Base-by-base conservation (phyloP, 371 early-diverging fungal species). In the Rhizopus arrhizus region DNA sequence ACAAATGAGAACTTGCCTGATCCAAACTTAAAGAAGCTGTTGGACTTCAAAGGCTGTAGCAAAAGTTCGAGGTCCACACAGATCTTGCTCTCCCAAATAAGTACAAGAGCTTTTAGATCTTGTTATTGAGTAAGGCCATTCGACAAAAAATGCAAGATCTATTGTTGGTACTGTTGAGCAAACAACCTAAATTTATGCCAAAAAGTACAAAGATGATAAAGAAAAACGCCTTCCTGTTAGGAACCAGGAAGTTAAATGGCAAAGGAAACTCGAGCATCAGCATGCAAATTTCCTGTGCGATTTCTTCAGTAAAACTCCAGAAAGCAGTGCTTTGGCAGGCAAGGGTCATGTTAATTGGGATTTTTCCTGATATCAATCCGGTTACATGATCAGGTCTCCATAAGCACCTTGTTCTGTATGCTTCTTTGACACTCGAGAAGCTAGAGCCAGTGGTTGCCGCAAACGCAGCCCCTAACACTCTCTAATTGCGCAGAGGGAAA, bases 151-250 rank as follows among this genome's bases (percentile, higher is more conserved):
- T 9, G 49, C 7, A 9, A 35, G 7, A 35, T 12, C n/a, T 10
- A 41, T 53, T 3, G 38, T 41, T 40, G 54, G 54, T 41, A 53
- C 40, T 53, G 54, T 53, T 53, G 57, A 46, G 34, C 35, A 53
- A 52, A 36, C 54, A 41, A 33, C 54, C 9, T 53, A 60, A 41
- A 43, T 47, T 52, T 53, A 60, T 50, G 53, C 53, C 28, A 60
- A 53, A 41, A 35, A 32, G 12, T 59, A 59, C 15, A 59, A 36
- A 42, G 51, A 59, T 32, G 53, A 59, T 48, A 52, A 59, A 52
- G 53, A 60, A 33, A 50, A 51, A 34, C 35, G 38, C 38, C 45
- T 53, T 2, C 54, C 54, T 53, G 61, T 33, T 46, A 43, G 32
- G 35, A 45, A 56, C 35, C 34, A 32, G 13, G 43, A 42, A 35